Evolutionary conservation across 805 yeast genomes (phyloP), one percentile per base, ranked within the genome.

Genomic region (Kluyveromyces siamensis): DNA sequence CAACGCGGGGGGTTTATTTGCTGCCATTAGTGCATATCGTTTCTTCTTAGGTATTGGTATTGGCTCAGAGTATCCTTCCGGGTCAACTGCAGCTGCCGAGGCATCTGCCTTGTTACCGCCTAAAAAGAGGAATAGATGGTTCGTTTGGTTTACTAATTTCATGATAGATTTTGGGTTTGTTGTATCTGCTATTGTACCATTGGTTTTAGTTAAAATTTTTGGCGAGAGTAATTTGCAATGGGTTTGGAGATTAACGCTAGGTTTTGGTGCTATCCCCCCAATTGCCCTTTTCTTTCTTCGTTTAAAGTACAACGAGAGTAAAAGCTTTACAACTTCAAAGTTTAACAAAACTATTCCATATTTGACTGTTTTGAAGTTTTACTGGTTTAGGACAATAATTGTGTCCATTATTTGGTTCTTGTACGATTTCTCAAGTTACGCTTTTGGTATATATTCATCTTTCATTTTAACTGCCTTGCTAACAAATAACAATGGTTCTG

Each of bases 11-110:
- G 76, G 66, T 10, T 49, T 90, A 72, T 79, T 91, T 52, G 83
- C 88, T 14, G 91, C 93, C 18, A 69, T 90, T 48, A 87, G 95
- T 8, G 84, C 83, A 9, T 87, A 84, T 65, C 77, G 98, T 66
- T 87, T 87, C 66, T 83, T 90, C 68, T 70, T 90, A 46, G 98
- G 98, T 69, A 72, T 87, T 54, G 95, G 90, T 59, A 86, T 91
- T 57, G 98, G 98, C 58, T 90, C 95, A 45, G 98, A 90, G 69
- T 90, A 90, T 63, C 96, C 96, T 43, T 84, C 95, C 13, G 90
- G 96, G 41, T 84, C 96, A 8, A 91, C 90, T 17, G 95, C 95
- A 37, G 87, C 95, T 56, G 89, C 96, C 27, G 97, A 90, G 67
- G 93, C 95, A 38, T 81, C 95, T 42, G 81, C 85, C 49, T 69